These are phyloP conservation scores for Nannochloropsis gaditana DNA, from an alignment of 108 stramenopile species.

Conservation along the genomic window DNA sequence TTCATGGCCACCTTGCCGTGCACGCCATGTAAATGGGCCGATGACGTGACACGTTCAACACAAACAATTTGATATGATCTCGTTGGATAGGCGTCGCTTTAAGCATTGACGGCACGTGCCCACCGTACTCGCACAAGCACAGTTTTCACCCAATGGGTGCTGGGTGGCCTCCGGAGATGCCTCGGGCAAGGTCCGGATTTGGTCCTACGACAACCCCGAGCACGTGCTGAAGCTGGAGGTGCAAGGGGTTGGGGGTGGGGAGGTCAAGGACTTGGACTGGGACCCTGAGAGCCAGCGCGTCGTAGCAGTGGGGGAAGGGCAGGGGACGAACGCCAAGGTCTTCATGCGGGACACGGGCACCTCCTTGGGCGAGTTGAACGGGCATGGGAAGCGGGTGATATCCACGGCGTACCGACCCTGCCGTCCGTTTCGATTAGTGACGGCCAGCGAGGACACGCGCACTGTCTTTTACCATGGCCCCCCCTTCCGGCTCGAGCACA, in stretches of 20 bases:
- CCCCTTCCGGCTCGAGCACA: conserved; percentile 74
- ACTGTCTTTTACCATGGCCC: conserved; percentile 81
- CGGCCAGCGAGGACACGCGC: conserved; percentile 75
- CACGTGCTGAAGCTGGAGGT: conserved; percentile 67
- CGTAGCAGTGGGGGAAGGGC: conserved; percentile 58
- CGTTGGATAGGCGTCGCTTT: not conserved
- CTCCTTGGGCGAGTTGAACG: conserved; percentile 50
- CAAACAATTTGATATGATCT: not conserved
- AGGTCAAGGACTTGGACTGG: conserved; percentile 84
- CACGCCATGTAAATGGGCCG: too few relatives aligned
- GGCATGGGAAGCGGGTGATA: conserved; percentile 48
- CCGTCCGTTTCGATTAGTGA: conserved; percentile 77
- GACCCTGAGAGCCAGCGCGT: conserved; percentile 83
- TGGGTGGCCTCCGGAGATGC: conserved; percentile 79
- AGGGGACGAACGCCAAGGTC: conserved; percentile 42
- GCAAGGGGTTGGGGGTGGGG: conserved; percentile 58
- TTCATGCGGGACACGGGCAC: conserved; percentile 61
- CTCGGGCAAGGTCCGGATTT: conserved; percentile 77
- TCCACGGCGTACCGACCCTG: conserved; percentile 66
- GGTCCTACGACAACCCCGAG: conserved; percentile 87
- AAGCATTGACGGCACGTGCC: not conserved
- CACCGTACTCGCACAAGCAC: not conserved
- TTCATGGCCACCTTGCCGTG: too few relatives aligned
- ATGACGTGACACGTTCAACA: too few relatives aligned
- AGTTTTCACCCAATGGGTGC: conserved; percentile 72